Conservation (phyloP, 2,329 filamentous ascomycete species). For the Cladorrhinum sp. region DNA sequence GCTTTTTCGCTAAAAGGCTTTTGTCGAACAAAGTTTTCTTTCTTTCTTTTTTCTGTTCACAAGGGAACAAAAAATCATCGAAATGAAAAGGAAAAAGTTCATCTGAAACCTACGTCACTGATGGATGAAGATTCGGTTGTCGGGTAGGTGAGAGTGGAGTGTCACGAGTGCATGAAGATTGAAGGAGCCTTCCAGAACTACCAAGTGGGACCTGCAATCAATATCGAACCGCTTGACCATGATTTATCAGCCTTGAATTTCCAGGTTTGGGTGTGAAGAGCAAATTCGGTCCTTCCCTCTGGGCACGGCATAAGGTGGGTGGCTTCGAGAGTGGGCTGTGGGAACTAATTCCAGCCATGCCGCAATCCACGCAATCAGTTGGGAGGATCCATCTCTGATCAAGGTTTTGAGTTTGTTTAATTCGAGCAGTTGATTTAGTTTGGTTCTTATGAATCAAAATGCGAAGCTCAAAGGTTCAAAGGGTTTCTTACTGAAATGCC, state of each 20-base stretch:
- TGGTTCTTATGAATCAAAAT: too few species aligned
- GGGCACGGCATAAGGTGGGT: neutral
- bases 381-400: neutral
- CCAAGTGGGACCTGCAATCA: neutral
- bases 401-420: too few species aligned
- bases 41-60: too few species aligned
- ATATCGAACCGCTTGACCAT: conserved; percentile 3
- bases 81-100: too few species aligned
- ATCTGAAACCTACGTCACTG: neutral
- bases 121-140: neutral
- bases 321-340: neutral
- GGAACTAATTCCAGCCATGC: neutral
- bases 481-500: too few species aligned
- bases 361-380: neutral
- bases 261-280: neutral
- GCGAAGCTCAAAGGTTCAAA: too few species aligned
- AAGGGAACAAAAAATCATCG: neutral
- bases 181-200: conserved; percentile 1
- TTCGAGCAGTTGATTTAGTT: too few species aligned
- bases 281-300: neutral
- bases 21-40: too few species aligned
- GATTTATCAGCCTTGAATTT: neutral
- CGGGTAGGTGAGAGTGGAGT: neutral
- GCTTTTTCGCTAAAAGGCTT: neutral
- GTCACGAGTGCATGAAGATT: neutral